Evolutionary conservation across 1,284 basidiomycete species (phyloP).

Genomic region (Ustilago nuda): DNA sequence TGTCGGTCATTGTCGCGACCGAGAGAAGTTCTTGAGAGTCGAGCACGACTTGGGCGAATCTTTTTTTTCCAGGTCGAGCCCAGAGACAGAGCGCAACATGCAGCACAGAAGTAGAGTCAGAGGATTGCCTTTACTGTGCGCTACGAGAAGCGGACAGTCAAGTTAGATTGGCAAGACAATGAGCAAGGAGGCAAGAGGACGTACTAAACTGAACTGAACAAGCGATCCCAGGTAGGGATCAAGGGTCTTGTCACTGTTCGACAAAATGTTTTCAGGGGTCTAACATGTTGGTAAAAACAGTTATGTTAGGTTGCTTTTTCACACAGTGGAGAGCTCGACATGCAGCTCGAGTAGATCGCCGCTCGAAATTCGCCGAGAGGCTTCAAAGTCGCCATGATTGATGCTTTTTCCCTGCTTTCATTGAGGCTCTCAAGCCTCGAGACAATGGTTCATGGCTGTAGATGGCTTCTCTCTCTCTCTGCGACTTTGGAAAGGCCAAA

Average conservation of each 20-base stretch:
- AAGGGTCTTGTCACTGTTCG: conserved; percentile 1
- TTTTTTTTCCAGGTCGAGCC: conserved; percentile 1
- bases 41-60: background rate
- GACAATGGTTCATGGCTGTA: too few species aligned
- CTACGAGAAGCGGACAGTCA: background rate
- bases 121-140: background rate
- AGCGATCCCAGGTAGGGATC: background rate
- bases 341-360: too few species aligned
- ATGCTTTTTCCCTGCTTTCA: background rate
- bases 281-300: background rate
- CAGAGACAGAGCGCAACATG: background rate
- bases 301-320: too few species aligned
- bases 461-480: background rate
- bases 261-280: background rate
- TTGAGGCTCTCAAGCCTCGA: background rate
- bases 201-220: background rate
- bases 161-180: background rate
- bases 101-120: background rate
- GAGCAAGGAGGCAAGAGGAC: background rate
- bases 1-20: conserved; percentile 4
- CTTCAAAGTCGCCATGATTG: too few species aligned
- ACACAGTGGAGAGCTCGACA: too few species aligned
- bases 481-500: background rate
- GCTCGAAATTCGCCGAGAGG: too few species aligned
- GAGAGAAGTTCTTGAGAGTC: background rate